Conservation (phyloP, 805 yeast species). For the Candida vaughaniae region DNA sequence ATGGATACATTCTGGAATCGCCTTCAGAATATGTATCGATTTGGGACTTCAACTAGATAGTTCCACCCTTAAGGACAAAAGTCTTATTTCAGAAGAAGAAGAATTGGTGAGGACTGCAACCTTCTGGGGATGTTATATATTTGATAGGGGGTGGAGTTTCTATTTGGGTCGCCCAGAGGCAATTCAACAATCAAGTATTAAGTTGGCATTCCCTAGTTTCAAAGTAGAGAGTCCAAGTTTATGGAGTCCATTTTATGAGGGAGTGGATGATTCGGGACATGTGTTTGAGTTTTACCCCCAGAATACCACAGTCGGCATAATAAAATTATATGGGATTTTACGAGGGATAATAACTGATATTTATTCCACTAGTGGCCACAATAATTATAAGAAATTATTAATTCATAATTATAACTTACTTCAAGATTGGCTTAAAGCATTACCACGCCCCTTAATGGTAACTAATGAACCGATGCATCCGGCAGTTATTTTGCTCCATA, state of each 20-base stretch:
- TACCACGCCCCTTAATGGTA: slow-evolving; percentile 5
- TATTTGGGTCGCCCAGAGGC: slow-evolving; percentile 12
- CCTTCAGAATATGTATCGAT: slow-evolving; percentile 12
- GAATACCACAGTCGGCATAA: slow-evolving; percentile 6
- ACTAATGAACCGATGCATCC: slow-evolving; percentile 6
- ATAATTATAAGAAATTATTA: slow-evolving; percentile 5
- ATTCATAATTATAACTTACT: slow-evolving; percentile 2
- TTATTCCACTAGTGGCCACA: slow-evolving; percentile 5
- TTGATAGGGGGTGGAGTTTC: slow-evolving; percentile 13
- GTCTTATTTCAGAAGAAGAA: slow-evolving; percentile 11
- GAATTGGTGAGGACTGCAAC: slow-evolving; percentile 8
- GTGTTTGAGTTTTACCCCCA: slow-evolving; percentile 7
- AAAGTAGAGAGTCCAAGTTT: slow-evolving; percentile 1
- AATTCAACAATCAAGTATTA: slow-evolving; percentile 6
- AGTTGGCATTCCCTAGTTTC: slow-evolving; percentile 4
- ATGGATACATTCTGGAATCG: slow-evolving; percentile 13
- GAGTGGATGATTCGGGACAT: neutral
- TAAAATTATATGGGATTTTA: slow-evolving; percentile 8
- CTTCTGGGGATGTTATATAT: slow-evolving; percentile 14
- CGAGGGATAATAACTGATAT: slow-evolving; percentile 5
- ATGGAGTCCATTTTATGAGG: slow-evolving; percentile 7
- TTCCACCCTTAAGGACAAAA: slow-evolving; percentile 3
- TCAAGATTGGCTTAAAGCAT: slow-evolving; percentile 4
- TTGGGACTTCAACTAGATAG: slow-evolving; percentile 13
- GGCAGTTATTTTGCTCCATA: slow-evolving; percentile 12